Base-by-base conservation (phyloP, 371 early-diverging fungal species). In the Rhizopus delemar region DNA sequence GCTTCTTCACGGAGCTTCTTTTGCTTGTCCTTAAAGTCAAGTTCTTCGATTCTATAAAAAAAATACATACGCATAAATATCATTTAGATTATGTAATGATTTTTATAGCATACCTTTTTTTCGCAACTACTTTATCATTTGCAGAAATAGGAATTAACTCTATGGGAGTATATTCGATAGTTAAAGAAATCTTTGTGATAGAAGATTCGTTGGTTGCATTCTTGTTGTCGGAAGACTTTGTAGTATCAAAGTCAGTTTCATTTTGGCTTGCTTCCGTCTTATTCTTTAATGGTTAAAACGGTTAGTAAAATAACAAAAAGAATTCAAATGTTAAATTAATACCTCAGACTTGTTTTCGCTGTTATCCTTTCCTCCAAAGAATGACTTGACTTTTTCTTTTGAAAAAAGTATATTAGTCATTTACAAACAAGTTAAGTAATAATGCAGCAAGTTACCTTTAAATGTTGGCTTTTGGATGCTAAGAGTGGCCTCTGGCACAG, bases 1-100 rank as follows among this genome's bases (percentile, higher is more conserved):
- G 97, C 91, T 67, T 90, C 92, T 69, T 93, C 94, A 41, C 86
- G 89, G 3, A 81, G 82, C 29, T 78, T 82, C 53, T 90, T 90
- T 12, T 80, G 76, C 36, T 53, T 43, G 54, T 80, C 81, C 32
- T 69, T 41, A 13, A 45, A 16, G 57, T 80, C 80, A 22, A 80
- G 52, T 35, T 56, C 59, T 12, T 53, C 22, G 28, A 81, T 75
- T 53, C 77, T 73, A 59, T 3, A 41, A 50, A 28, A 4, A 45
- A 16, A 22, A 22, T 22, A 22, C 2, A 22, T 2, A 22, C 22
- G 8, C 28, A 46, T 15, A 7, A 46, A 46, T 41, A 38, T 8
- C 32, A 8, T 32, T n/a, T 13, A 5, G 12, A 13, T 39, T n/a
- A 46, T 32, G 22, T 36, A 4, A 34, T 35, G 15, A 2, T 5